A percentile compares a stretch with the other conserved stretches of the same genome.
Conservation (phyloP, 1,284 basidiomycete species). For the Boletus hoseneyae region DNA sequence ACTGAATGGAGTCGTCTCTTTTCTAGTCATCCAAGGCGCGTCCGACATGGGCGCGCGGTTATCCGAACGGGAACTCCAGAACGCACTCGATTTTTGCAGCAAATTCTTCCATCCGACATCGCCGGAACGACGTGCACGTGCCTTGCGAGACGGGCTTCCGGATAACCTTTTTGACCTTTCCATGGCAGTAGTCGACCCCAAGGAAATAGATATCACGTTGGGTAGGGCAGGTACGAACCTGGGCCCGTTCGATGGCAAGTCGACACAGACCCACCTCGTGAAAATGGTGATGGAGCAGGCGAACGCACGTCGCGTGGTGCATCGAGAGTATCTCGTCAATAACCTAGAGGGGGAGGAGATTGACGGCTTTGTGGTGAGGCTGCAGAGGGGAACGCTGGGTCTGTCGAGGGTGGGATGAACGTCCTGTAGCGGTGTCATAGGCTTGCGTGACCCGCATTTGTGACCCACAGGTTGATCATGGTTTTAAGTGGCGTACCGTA, state of each 20-base stretch:
- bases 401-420: conserved; percentile 25
- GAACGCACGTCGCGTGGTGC: conserved; percentile 51
- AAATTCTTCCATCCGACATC: conserved; percentile 56
- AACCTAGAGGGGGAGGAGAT: conserved; percentile 53
- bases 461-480: no score
- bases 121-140: conserved; percentile 44
- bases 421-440: neutral
- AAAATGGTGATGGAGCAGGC: conserved; percentile 49
- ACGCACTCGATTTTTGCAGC: conserved; percentile 57
- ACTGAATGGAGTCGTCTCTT: neutral
- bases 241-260: conserved; percentile 1
- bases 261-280: conserved; percentile 34
- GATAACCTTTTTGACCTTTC: conserved; percentile 46
- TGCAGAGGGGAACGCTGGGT: conserved; percentile 48
- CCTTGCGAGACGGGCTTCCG: conserved; percentile 16
- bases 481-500: neutral
- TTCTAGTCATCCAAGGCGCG: conserved; percentile 71
- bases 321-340: conserved; percentile 49
- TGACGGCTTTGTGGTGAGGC: conserved; percentile 44
- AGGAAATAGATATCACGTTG: conserved; percentile 35
- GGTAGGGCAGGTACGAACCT: conserved; percentile 4
- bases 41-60: conserved; percentile 67
- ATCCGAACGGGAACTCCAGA: conserved; percentile 67
- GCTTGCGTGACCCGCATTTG: neutral
- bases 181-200: conserved; percentile 43